phyloP scores from a whole-genome alignment of 2,329 filamentous ascomycete genomes.

The Beauveria caledonica region DNA sequence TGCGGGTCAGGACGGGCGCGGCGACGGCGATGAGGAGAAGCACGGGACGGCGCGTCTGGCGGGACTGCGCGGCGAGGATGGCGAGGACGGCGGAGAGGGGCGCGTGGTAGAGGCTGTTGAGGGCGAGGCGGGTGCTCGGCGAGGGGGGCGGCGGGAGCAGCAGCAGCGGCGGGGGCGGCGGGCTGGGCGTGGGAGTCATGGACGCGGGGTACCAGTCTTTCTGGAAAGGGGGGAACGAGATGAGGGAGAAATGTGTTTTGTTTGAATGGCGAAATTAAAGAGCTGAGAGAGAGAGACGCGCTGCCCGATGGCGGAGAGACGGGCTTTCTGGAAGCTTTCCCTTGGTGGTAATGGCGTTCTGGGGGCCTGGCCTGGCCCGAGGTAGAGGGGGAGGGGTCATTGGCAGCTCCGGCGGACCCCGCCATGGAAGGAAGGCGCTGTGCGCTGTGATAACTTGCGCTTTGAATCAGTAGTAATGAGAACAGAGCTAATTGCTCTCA shows the following conservation, averaged over 20 bases:
- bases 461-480: too few relatives aligned
- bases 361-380: background rate
- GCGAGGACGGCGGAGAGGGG: slow-evolving; percentile 47
- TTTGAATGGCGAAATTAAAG: too few relatives aligned
- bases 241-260: background rate
- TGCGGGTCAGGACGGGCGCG: slow-evolving; percentile 46
- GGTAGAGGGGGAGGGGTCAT: slow-evolving; percentile 6
- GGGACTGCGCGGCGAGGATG: slow-evolving; percentile 33
- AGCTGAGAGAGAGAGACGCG: too few relatives aligned
- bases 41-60: slow-evolving; percentile 24
- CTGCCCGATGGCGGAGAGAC: background rate
- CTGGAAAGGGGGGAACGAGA: background rate
- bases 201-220: too few relatives aligned
- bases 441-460: too few relatives aligned
- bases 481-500: too few relatives aligned
- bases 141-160: slow-evolving; percentile 59
- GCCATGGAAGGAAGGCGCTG: background rate
- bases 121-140: slow-evolving; percentile 39
- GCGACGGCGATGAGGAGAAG: slow-evolving; percentile 50
- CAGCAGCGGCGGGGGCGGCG: slow-evolving; percentile 34
- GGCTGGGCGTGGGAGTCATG: background rate
- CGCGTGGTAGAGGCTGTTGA: slow-evolving; percentile 54
- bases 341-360: background rate
- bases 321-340: background rate
- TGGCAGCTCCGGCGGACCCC: background rate